These are phyloP conservation scores for Rhipidocladum racemiflorum DNA, from an alignment of 176 grass and related monocot genomes.

Conservation along the genomic window DNA sequence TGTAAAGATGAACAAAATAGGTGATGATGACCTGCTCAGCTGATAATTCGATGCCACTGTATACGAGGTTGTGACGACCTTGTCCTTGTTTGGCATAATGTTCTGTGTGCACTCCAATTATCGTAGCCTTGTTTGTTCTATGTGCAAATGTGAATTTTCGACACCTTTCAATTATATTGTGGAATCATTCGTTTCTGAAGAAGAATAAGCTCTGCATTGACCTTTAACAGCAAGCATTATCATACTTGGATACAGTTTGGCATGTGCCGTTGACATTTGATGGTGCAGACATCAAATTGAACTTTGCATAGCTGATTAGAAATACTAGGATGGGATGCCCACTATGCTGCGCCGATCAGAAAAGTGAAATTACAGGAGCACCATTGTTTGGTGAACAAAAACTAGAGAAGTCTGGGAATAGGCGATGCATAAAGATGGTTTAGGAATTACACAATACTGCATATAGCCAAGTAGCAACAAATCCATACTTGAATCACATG, in stretches of 20 bases:
- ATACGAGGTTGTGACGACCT: background rate
- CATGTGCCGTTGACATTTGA: constrained; percentile 8
- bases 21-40: background rate
- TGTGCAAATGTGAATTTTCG: background rate
- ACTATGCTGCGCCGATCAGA: too few species aligned
- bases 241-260: background rate
- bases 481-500: too few species aligned
- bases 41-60: background rate
- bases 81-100: background rate
- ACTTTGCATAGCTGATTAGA: too few species aligned
- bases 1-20: constrained; percentile 39
- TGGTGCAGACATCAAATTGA: too few species aligned
- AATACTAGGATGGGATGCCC: too few species aligned
- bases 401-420: too few species aligned
- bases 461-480: too few species aligned
- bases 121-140: background rate
- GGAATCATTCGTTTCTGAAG: background rate
- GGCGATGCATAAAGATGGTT: too few species aligned
- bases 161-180: background rate
- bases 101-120: background rate
- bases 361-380: too few species aligned
- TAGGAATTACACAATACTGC: too few species aligned
- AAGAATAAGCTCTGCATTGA: background rate
- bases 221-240: background rate
- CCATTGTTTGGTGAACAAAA: too few species aligned